Evolutionary conservation across 257 asterid species (phyloP).

Genomic region (Rhazya stricta): DNA sequence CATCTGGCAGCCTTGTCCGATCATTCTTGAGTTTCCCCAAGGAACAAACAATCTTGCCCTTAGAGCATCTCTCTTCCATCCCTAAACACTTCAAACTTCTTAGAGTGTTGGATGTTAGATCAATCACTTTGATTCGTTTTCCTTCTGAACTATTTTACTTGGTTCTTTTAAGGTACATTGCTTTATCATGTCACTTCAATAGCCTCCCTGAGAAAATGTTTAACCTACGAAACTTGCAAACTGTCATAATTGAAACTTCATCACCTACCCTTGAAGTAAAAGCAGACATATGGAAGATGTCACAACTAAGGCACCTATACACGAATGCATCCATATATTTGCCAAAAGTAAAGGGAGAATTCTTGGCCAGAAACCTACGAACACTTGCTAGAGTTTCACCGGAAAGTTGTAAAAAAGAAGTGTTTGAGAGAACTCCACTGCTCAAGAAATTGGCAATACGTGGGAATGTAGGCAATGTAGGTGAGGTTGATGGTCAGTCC

Average conservation of each 20-base stretch:
- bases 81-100: conserved; percentile 27
- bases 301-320: conserved; percentile 11
- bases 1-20: too few relatives aligned
- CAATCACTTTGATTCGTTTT: conserved; percentile 9
- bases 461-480: conserved; percentile 34
- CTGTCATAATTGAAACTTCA: not conserved
- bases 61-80: conserved; percentile 1
- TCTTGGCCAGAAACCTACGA: conserved; percentile 29
- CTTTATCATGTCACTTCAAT: not conserved
- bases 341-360: not conserved
- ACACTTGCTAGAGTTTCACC: conserved; percentile 56
- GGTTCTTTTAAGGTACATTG: conserved; percentile 3
- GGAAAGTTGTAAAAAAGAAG: conserved; percentile 49
- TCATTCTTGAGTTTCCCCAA: not conserved
- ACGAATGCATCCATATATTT: conserved; percentile 2
- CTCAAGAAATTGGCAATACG: conserved; percentile 44
- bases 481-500: conserved; percentile 24
- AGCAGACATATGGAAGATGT: not conserved
- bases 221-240: conserved; percentile 4
- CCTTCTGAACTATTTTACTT: not conserved
- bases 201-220: not conserved
- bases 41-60: not conserved
- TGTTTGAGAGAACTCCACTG: conserved; percentile 39
- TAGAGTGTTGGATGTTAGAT: conserved; percentile 27
- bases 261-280: conserved; percentile 1